Base-by-base conservation (phyloP, 2,329 filamentous ascomycete species). In the Talaromyces sp. region DNA sequence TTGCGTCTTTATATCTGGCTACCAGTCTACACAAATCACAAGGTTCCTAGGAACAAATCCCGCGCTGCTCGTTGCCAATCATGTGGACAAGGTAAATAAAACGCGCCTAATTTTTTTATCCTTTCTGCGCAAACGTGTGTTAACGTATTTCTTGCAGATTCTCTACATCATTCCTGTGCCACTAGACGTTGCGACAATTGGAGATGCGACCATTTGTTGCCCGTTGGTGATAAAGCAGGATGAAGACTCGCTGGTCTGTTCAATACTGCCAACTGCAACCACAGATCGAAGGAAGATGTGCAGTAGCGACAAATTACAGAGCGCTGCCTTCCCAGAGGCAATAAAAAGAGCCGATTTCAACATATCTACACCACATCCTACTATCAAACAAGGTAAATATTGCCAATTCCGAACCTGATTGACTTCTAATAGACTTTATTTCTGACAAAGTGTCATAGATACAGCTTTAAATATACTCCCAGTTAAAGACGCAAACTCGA, bases 1-100 rank as follows among this genome's bases (percentile, higher is more conserved):
- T 38, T 59, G 57, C 19, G 57, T 59, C 31, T 59, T 59, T 38
- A 59, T 59, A 54, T 48, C 57, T 19, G 57, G 57, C 32, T 59
- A 54, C 46, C 8, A 17, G 2, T 54, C 38, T 51, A 59, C 57
- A 48, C 51, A 50, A 8, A 59, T 59, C 38, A 59, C 57, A 27
- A 54, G 51, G 32, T 59, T 59, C 19, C 38, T 54, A 14, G 57
- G 57, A 35, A 59, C 57, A 59, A 26, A 59, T 14, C 57, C 57
- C 27, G 57, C 57, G 24, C 35, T 59, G 51, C 57, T 59, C 41
- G 27, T 59, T 48, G 51, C 51, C 24, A 38, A 59, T 35, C 51
- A 59, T 54, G 35, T 31, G 53, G 57, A 59, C 38, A 59, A 59
- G 51, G 57, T 54, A 54, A 46, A n/a, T 26, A 7, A 51, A 29